Conservation (phyloP, 805 yeast genomes). For the Candida adriatica region DNA sequence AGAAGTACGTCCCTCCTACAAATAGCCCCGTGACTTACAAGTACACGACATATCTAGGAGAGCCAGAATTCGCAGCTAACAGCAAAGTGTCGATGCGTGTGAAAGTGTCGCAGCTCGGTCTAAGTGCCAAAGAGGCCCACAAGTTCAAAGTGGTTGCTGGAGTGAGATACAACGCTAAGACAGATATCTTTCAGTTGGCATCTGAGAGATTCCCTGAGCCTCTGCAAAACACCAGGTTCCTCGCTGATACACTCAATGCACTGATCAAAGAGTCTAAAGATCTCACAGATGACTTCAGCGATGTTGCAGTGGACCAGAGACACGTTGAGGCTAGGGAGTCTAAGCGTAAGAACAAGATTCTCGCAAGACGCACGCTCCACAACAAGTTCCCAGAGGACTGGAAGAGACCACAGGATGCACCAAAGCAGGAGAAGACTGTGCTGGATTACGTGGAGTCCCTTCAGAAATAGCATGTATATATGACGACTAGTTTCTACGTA, state of each 20-base stretch:
- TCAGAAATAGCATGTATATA: constrained; percentile 2
- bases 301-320: constrained; percentile 77
- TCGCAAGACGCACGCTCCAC: constrained; percentile 29
- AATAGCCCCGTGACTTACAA: constrained; percentile 53
- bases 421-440: constrained; percentile 31
- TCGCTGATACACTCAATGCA: constrained; percentile 56
- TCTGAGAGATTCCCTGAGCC: constrained; percentile 63
- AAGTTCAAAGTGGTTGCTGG: constrained; percentile 78
- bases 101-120: constrained; percentile 44
- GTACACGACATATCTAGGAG: constrained; percentile 71
- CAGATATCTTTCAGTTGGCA: constrained; percentile 59
- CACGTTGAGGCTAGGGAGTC: constrained; percentile 44
- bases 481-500: too few species aligned
- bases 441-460: constrained; percentile 13
- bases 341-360: constrained; percentile 31
- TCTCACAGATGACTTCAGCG: constrained; percentile 55
- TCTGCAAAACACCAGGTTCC: constrained; percentile 75
- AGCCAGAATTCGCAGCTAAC: constrained; percentile 47
- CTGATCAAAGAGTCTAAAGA: constrained; percentile 63
- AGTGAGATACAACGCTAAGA: constrained; percentile 58
- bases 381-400: constrained; percentile 70
- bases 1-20: constrained; percentile 50
- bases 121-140: constrained; percentile 49
- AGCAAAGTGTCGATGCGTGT: constrained; percentile 59
- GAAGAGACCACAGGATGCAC: constrained; percentile 70